Conservation (phyloP, 768 basidiomycete genomes). For the Lyophyllum decastes region DNA sequence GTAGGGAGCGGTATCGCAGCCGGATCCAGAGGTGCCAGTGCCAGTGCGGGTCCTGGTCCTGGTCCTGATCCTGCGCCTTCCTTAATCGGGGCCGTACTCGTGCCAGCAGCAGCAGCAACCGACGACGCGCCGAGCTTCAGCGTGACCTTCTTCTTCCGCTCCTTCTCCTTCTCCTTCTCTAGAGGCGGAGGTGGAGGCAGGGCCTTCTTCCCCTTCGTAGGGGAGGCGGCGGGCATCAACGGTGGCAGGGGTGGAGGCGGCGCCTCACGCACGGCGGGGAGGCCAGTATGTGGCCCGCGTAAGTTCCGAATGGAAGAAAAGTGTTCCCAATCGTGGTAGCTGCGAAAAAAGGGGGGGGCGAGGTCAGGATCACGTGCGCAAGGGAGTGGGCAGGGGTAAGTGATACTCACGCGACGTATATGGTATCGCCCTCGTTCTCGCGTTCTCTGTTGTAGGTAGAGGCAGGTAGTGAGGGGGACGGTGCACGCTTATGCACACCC, state of each 20-base stretch:
- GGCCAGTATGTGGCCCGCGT: slow-evolving; percentile 77
- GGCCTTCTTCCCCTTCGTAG: slow-evolving; percentile 27
- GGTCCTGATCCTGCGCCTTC: no score
- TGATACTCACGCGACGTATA: slow-evolving; percentile 82
- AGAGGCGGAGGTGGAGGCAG: slow-evolving; percentile 21
- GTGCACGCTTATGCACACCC: not conserved
- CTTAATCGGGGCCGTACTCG: no score
- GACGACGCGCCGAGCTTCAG: slow-evolving; percentile 28
- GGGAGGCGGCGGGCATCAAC: slow-evolving; percentile 29
- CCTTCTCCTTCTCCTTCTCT: slow-evolving; percentile 14
- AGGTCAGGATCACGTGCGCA: no score
- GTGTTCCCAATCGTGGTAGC: slow-evolving; percentile 94
- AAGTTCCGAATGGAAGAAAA: slow-evolving; percentile 92
- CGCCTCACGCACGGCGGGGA: slow-evolving; percentile 63
- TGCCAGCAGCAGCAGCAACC: no score
- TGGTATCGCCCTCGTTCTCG: slow-evolving; percentile 38
- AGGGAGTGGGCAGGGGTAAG: no score
- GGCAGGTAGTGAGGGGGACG: not conserved
- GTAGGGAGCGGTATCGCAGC: slow-evolving; percentile 11
- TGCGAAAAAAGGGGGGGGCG: slow-evolving; percentile 24
- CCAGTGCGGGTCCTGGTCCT: no score
- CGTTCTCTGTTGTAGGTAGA: slow-evolving; percentile 10
- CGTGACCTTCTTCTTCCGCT: slow-evolving; percentile 26
- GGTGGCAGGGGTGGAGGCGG: slow-evolving; percentile 32
- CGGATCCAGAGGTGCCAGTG: slow-evolving; percentile 5